Evolutionary conservation across 345 rosid species (phyloP).

Genomic region (Corchorus capsularis): DNA sequence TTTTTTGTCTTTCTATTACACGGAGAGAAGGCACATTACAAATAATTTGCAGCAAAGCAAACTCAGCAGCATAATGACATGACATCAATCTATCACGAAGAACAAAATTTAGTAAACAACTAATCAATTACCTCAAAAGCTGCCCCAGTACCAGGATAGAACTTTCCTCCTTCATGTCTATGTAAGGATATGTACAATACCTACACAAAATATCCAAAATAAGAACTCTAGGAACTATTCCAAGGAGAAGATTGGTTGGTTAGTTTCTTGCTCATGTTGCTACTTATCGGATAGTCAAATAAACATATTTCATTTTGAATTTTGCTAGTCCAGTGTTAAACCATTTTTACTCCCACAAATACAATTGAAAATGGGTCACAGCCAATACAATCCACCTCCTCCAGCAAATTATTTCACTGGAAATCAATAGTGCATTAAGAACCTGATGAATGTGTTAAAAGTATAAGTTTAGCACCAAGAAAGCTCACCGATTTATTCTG

Average conservation of each 20-base stretch:
- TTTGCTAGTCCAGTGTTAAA: not conserved
- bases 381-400: constrained; percentile 18
- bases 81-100: not conserved
- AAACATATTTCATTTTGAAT: not conserved
- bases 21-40: not conserved
- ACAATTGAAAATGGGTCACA: not conserved
- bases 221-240: not conserved
- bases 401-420: constrained; percentile 16
- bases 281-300: not conserved
- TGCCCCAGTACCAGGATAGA: constrained; percentile 95
- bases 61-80: not conserved
- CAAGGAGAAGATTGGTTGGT: constrained; percentile 4
- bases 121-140: constrained; percentile 64
- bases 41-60: not conserved
- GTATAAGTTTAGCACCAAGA: constrained; percentile 12
- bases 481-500: constrained; percentile 78
- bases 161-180: constrained; percentile 88
- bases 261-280: constrained; percentile 2
- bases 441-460: not conserved
- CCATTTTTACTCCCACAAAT: constrained; percentile 15
- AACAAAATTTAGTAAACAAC: not conserved
- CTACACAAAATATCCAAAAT: constrained; percentile 37
- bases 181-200: constrained; percentile 90
- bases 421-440: constrained; percentile 8
- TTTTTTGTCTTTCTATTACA: not conserved